Percentiles rank a stretch among this genome's conserved stretches.
phyloP scores from a whole-genome alignment of 2,329 filamentous ascomycete species.

The Paraphoma chrysanthemicola region DNA sequence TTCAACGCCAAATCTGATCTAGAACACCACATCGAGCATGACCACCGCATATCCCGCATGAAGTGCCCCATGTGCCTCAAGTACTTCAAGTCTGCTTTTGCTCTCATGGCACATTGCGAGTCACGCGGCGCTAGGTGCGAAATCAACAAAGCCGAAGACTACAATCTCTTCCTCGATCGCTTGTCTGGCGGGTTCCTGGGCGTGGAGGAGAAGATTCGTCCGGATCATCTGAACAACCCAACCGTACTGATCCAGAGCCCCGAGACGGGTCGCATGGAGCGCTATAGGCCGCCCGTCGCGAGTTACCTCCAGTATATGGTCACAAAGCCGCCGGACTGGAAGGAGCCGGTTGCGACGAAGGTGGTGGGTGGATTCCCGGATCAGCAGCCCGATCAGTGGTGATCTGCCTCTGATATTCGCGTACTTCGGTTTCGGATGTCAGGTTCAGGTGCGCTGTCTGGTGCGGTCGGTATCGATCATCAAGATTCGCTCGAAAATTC shows the following conservation, averaged over 20 bases:
- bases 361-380: slow-evolving; percentile 19
- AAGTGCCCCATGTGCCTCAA: slow-evolving; percentile 52
- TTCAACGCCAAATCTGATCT: slow-evolving; percentile 40
- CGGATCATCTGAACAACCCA: slow-evolving; percentile 39
- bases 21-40: slow-evolving; percentile 43
- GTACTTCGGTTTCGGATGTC: not conserved
- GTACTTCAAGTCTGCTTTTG: slow-evolving; percentile 46
- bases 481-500: too few species aligned
- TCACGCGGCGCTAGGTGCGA: slow-evolving; percentile 35
- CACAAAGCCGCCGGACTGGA: slow-evolving; percentile 41
- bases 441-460: not conserved
- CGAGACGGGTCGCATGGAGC: slow-evolving; percentile 28
- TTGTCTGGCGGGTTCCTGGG: slow-evolving; percentile 52
- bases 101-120: slow-evolving; percentile 52
- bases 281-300: slow-evolving; percentile 31
- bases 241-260: slow-evolving; percentile 22
- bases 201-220: slow-evolving; percentile 37
- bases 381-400: not conserved
- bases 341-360: slow-evolving; percentile 23
- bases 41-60: slow-evolving; percentile 45
- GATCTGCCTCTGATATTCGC: not conserved
- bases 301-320: slow-evolving; percentile 41
- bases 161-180: slow-evolving; percentile 45
- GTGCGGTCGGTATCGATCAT: too few species aligned
- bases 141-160: slow-evolving; percentile 47